Conservation (phyloP, 352 stramenopile species). For the Pythium utonaiense region DNA sequence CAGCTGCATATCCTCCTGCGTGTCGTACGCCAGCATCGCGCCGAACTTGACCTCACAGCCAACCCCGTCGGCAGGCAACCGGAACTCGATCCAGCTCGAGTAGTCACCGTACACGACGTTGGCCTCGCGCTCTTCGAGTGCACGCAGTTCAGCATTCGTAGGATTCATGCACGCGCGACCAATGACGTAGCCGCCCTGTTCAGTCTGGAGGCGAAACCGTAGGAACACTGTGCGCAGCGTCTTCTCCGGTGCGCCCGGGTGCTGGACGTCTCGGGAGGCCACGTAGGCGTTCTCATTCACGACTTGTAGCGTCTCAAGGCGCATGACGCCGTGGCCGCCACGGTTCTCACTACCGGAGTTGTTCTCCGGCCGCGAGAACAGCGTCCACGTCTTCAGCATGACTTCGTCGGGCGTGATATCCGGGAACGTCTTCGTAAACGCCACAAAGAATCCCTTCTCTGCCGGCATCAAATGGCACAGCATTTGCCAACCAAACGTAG, state of each 20-base stretch:
- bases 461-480: slow-evolving; percentile 27
- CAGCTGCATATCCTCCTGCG: slow-evolving; percentile 36
- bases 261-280: slow-evolving; percentile 29
- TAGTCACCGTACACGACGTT: slow-evolving; percentile 33
- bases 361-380: slow-evolving; percentile 20
- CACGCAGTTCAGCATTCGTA: slow-evolving; percentile 27
- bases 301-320: slow-evolving; percentile 32
- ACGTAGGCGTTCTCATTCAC: slow-evolving; percentile 32
- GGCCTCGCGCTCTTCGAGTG: slow-evolving; percentile 15
- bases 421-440: slow-evolving; percentile 32
- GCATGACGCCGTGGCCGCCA: slow-evolving; percentile 12
- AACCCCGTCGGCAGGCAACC: slow-evolving; percentile 20
- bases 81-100: slow-evolving; percentile 45
- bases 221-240: slow-evolving; percentile 35
- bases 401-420: slow-evolving; percentile 23
- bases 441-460: slow-evolving; percentile 31
- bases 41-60: slow-evolving; percentile 65
- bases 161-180: slow-evolving; percentile 59
- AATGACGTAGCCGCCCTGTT: slow-evolving; percentile 45
- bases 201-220: slow-evolving; percentile 31
- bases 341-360: slow-evolving; percentile 18
- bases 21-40: slow-evolving; percentile 54
- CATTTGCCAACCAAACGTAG: slow-evolving; percentile 39
- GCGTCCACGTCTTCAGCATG: slow-evolving; percentile 29
- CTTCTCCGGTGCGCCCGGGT: slow-evolving; percentile 23